Evolutionary conservation across 306 rosid genomes (phyloP).

Genomic region (Quercus rubra): DNA sequence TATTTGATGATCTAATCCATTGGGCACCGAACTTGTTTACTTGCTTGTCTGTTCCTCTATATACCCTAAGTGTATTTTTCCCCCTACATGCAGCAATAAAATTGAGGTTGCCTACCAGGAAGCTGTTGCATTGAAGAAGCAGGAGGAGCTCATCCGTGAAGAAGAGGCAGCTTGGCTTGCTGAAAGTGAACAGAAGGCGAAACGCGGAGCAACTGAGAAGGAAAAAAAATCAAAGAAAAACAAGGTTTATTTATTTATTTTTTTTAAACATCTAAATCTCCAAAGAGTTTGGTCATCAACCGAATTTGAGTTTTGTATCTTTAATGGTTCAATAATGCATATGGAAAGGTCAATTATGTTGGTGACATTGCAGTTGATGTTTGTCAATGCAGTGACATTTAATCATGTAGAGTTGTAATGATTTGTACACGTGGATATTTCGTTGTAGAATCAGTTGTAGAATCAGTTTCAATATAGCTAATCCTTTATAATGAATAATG

Average conservation of each 20-base stretch:
- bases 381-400: neutral
- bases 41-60: neutral
- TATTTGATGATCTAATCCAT: neutral
- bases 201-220: conserved; percentile 71
- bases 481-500: neutral
- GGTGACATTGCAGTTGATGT: neutral
- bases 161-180: conserved; percentile 98
- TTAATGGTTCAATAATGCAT: neutral
- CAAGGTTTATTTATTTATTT: conserved; percentile 45
- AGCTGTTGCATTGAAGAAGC: conserved; percentile 96
- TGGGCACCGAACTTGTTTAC: neutral
- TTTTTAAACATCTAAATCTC: neutral
- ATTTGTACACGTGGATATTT: neutral
- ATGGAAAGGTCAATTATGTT: neutral
- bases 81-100: conserved; percentile 70
- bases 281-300: conserved; percentile 1
- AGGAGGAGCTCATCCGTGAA: conserved; percentile 98
- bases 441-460: neutral
- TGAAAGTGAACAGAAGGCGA: conserved; percentile 84
- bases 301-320: neutral
- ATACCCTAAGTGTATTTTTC: conserved; percentile 22
- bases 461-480: no score
- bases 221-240: conserved; percentile 93
- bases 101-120: conserved; percentile 99
- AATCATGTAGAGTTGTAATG: neutral